These are phyloP conservation scores for Mallotus japonicus DNA, from an alignment of 441 rosid genomes.

Conservation along the genomic window DNA sequence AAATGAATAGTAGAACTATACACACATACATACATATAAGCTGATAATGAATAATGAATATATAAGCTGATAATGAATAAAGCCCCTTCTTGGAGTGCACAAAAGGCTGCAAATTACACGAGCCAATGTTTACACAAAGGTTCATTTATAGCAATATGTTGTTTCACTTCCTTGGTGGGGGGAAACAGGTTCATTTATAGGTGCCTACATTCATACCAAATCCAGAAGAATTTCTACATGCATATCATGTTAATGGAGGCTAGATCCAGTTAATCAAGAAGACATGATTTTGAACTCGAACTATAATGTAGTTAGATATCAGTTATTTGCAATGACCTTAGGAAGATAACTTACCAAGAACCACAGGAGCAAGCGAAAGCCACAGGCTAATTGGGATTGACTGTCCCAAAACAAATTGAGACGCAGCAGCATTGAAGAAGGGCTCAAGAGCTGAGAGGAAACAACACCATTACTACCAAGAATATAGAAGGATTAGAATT, in stretches of 20 bases:
- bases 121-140: not conserved
- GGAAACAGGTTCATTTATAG: too few relatives aligned
- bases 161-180: too few relatives aligned
- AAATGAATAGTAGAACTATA: not conserved
- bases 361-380: constrained; percentile 89
- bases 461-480: constrained; percentile 1
- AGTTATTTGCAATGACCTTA: not conserved
- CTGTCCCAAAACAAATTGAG: constrained; percentile 86
- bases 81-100: not conserved
- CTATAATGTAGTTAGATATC: not conserved
- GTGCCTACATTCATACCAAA: not conserved
- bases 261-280: not conserved
- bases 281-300: not conserved
- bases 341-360: constrained; percentile 52
- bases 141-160: not conserved
- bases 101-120: not conserved
- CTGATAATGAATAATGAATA: not conserved
- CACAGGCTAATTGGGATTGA: constrained; percentile 71
- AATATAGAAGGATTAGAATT: not conserved
- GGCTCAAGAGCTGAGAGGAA: constrained; percentile 83
- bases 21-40: not conserved
- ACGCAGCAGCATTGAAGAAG: constrained; percentile 96
- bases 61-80: not conserved
- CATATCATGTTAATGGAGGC: not conserved
- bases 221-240: not conserved